phyloP scores from a whole-genome alignment of 345 rosid genomes.

The Angophora floribunda region DNA sequence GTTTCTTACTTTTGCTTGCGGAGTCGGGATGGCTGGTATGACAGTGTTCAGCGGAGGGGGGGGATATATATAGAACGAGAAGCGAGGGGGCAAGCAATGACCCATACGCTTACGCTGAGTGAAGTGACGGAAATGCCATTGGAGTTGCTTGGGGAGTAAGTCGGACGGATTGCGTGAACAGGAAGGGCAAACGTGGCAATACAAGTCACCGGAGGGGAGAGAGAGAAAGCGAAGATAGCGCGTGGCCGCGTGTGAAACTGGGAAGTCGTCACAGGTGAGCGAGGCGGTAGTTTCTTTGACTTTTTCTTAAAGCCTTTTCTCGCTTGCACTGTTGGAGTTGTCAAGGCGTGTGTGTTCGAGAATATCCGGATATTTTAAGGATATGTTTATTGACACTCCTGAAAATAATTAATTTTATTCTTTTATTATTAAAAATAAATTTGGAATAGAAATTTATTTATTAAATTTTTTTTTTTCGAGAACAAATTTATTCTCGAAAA shows the following conservation, averaged over 20 bases:
- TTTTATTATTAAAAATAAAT: too few relatives aligned
- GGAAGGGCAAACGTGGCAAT: not conserved
- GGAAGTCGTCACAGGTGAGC: not conserved
- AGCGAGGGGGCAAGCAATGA: not conserved
- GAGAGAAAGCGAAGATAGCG: not conserved
- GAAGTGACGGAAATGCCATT: not conserved
- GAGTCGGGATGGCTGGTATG: not conserved
- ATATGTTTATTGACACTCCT: too few relatives aligned
- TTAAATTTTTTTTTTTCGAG: too few relatives aligned
- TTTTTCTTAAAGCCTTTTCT: not conserved
- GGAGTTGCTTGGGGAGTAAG: not conserved
- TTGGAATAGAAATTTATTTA: too few relatives aligned
- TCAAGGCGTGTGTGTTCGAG: not conserved
- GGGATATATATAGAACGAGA: not conserved
- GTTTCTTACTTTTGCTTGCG: not conserved
- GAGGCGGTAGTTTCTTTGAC: not conserved
- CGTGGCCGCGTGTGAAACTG: not conserved
- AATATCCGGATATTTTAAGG: not conserved
- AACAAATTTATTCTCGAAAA: too few relatives aligned
- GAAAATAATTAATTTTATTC: too few relatives aligned
- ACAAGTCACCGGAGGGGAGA: too few relatives aligned
- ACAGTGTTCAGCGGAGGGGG: too few relatives aligned
- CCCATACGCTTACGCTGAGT: not conserved
- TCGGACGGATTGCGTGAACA: not conserved
- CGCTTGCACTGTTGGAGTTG: not conserved